Evolutionary conservation across 331 rosid genomes (phyloP).

Genomic region (Quercus lobata): DNA sequence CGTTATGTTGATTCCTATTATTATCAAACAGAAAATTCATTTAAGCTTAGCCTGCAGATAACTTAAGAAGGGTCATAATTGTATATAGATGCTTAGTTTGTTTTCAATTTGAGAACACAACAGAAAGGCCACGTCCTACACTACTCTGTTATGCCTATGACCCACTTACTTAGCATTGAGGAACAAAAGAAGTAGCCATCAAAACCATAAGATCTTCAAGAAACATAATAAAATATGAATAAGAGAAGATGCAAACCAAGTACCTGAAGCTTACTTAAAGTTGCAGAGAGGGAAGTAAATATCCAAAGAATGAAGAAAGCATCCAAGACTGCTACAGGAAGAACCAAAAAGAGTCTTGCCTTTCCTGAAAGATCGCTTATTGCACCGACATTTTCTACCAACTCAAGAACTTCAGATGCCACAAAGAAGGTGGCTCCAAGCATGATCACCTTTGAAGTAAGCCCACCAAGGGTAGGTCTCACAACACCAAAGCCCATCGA

Average conservation of each 20-base stretch:
- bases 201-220: neutral
- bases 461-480: conserved; percentile 96
- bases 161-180: neutral
- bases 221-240: conserved; percentile 7
- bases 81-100: neutral
- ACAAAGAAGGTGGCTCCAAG: conserved; percentile 93
- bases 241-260: conserved; percentile 7
- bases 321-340: conserved; percentile 90
- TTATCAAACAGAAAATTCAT: too few relatives aligned
- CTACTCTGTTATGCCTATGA: neutral
- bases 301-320: conserved; percentile 99
- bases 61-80: too few relatives aligned
- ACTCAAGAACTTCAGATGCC: conserved; percentile 90
- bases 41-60: too few relatives aligned
- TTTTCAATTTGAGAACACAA: neutral
- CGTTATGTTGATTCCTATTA: too few relatives aligned
- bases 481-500: conserved; percentile 98
- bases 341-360: conserved; percentile 84
- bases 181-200: neutral
- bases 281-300: conserved; percentile 89
- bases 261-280: conserved; percentile 99
- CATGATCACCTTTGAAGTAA: conserved; percentile 81
- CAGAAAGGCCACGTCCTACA: neutral
- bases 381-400: conserved; percentile 95
- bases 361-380: conserved; percentile 96